Percentiles rank a stretch among this genome's conserved stretches.
Conservation (phyloP, 1,139 yeast genomes). For the Kluyveromyces sp. region DNA sequence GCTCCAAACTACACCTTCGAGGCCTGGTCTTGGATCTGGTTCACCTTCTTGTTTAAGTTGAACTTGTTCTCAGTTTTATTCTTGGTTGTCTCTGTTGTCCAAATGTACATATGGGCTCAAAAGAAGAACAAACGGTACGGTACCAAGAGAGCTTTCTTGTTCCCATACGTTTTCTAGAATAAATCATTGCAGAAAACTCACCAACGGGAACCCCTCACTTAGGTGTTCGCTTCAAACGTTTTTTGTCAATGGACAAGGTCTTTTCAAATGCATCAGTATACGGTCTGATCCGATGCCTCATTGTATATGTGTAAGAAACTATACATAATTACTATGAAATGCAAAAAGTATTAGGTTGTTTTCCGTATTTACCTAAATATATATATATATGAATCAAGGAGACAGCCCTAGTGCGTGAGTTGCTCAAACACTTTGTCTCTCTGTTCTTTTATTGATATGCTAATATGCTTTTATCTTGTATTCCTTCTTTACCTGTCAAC, state of each 20-base stretch:
- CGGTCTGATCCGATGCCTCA: neutral
- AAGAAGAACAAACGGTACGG: constrained; percentile 51
- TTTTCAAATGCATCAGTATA: too few species aligned
- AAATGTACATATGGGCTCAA: constrained; percentile 66
- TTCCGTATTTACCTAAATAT: neutral
- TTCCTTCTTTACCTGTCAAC: neutral
- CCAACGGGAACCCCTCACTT: too few species aligned
- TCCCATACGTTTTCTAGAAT: constrained; percentile 34
- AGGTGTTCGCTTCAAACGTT: too few species aligned
- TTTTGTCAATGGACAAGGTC: too few species aligned
- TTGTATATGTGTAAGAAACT: neutral
- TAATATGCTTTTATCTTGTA: neutral
- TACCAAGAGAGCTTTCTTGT: constrained; percentile 33
- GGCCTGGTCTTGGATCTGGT: constrained; percentile 62
- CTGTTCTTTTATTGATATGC: neutral
- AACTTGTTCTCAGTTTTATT: constrained; percentile 74
- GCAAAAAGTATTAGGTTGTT: neutral
- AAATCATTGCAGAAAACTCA: too few species aligned
- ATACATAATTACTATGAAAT: neutral
- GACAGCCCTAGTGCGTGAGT: neutral
- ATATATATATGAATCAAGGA: neutral
- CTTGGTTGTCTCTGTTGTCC: constrained; percentile 60
- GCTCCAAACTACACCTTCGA: constrained; percentile 91
- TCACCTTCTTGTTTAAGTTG: constrained; percentile 58
- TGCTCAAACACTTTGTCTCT: neutral